Conservation (phyloP, 768 basidiomycete genomes). For the Collybia nuda region DNA sequence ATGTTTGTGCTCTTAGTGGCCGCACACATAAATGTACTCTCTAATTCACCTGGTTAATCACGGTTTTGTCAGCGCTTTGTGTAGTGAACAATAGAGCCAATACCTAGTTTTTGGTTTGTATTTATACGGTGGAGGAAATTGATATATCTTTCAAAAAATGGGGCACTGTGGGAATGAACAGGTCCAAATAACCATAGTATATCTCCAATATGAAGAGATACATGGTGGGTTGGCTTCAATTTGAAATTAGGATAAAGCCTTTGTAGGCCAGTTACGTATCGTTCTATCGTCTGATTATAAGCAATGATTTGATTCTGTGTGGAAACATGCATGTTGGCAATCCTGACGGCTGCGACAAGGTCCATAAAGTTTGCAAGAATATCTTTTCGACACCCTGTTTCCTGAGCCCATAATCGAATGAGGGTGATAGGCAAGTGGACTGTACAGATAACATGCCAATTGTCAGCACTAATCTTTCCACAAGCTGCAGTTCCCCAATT, state of each 20-base stretch:
- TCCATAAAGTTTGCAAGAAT: constrained; percentile 30
- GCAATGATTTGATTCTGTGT: background rate
- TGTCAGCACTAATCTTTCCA: constrained; percentile 31
- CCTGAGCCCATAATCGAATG: constrained; percentile 29
- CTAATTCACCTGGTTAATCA: constrained; percentile 20
- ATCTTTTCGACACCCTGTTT: constrained; percentile 4
- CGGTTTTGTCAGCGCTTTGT: too few relatives aligned
- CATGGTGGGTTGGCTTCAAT: background rate
- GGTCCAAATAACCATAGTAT: constrained; percentile 1
- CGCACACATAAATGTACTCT: constrained; percentile 12
- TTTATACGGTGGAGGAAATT: constrained; percentile 9
- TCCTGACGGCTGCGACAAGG: constrained; percentile 20
- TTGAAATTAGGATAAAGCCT: background rate
- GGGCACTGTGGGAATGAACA: constrained; percentile 13
- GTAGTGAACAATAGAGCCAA: too few relatives aligned
- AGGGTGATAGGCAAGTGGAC: constrained; percentile 33
- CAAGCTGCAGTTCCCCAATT: constrained; percentile 19
- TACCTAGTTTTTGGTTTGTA: constrained; percentile 20
- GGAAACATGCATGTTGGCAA: constrained; percentile 15
- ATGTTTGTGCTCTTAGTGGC: constrained; percentile 11
- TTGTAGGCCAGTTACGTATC: background rate
- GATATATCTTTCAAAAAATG: constrained; percentile 13
- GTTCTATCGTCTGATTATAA: background rate
- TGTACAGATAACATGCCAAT: constrained; percentile 29
- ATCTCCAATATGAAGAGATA: background rate